Evolutionary conservation across 140 eudicot genomes (phyloP), one percentile per base, ranked within the genome.

Genomic region (Oenanthe javanica): DNA sequence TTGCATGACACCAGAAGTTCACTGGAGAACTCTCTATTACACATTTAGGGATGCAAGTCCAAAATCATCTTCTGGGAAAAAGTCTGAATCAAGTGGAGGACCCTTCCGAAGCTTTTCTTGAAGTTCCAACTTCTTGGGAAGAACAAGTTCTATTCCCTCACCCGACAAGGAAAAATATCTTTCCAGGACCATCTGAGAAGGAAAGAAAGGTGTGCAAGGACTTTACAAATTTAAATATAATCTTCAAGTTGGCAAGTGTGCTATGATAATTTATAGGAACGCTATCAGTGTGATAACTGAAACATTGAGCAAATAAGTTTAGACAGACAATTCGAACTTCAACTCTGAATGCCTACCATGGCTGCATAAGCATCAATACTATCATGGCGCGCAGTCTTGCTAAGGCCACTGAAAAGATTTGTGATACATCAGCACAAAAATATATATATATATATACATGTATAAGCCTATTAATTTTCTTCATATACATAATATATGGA

Each of bases 361-460:
- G 98, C 98, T 48, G 98, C 97, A 84, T 90, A 94, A 71, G 97
- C 94, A 86, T 94, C 98, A 47, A 87, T 82, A 50, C 66, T 85
- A 46, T 85, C 90, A 61, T 88, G 87, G 54, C 97, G 96, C 59
- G 90, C 91, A 82, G 90, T 79, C 79, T 90, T 90, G 81, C 85
- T 84, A 63, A 94, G 90, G 36, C 97, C 96, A 89, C 98, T 94
- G 93, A 75, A 46, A 77, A 74, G 46, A 63, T 45, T 54, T 71
- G 38, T 75, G 46, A 83, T 50, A 15, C 36, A 61, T 61, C 11
- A 61, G 38, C 36, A 21, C 7, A 7, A 2, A 11, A 5, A 55
- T 14, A n/a, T 21, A 6, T 10, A 59, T 3, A 59, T 27, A 61
- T 23, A 9, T 21, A 80, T 76, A 2, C 2, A 46, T 19, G 9